Base-by-base conservation (phyloP, 1,284 basidiomycete genomes). In the Ustilago tritici region DNA sequence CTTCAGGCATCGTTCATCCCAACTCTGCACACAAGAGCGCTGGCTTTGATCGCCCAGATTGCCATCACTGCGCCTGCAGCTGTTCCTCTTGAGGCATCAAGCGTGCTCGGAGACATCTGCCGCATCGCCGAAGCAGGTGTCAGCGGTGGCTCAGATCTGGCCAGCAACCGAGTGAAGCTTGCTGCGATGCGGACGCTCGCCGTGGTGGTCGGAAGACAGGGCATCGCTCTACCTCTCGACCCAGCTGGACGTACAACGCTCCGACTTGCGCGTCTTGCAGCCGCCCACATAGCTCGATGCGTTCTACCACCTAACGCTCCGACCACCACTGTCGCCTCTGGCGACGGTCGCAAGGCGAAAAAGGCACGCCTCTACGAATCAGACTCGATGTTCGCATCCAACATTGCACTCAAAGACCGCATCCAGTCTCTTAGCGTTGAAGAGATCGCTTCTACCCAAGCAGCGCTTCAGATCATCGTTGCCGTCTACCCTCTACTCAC, bases 361-460 rank as follows among this genome's bases (percentile, higher is more conserved):
- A 78, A 76, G 34, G 64, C 76, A 3, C 73, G 75, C 19, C 57
- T 76, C 1, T 82, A 79, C 59, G 81, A 82, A 34, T 81, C 79
- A 8, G 81, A 82, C 34, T 32, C 77, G 14, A 68, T 82, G 43
- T 67, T 71, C 15, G 62, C 65, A 15, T 49, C 52, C 5, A 53
- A 23, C n/a, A 40, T 61, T 8, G 56, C 61, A 3, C 63, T 53
- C 36, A 78, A 79, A 52, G 79, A 81, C 35, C 69, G 55, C 38
- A 65, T 80, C 11, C 66, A 71, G 19, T 36, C 35, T 14, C 40
- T 80, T 41, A 36, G 52, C 9, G 31, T 61, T 11, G 67, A 69
- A 38, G 74, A 66, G 10, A 43, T 67, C n/a, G 68, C 68, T 3
- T 52, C 49, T 19, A 76, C 71, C 1, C 60, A 69, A 17, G 56